Base-by-base conservation (phyloP, 2,329 filamentous ascomycete genomes). In the Pseudogymnoascus sp. region DNA sequence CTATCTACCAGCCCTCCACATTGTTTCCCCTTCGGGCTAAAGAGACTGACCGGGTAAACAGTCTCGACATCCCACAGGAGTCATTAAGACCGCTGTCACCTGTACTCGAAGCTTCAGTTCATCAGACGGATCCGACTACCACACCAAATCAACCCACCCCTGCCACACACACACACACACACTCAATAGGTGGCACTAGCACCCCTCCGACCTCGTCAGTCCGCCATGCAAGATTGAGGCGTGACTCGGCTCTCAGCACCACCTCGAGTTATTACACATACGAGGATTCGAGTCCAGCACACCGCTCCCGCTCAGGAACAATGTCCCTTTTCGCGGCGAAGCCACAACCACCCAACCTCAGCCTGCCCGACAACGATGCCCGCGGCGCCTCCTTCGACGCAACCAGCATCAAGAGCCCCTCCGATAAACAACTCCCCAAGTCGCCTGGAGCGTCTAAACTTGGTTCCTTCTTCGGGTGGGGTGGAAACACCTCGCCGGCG, bases 401-500 rank as follows among this genome's bases (percentile, higher is more conserved):
- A 29, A 68, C 66, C 64, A 67, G 68, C 34, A 69, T 70, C 54
- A 68, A 64, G 61, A 67, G 68, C 4, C 69, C 69, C 12, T 60
- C 71, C 36, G 67, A 71, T 36, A 73, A 68, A 65, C 63, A 67
- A 57, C 68, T 64, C 66, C 79, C 80, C 4, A 81, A 81, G 68
- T 81, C 81, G 1, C 80, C 81, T 16, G 79, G 79, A 14, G 66
- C 65, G 11, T 71, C 71, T 64, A 85, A 83, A 64, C 81, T 89
- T 69, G 83, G 83, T 51, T 85, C 83, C 12, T 86, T 89, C 74
- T 89, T 89, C 69, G 83, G 85, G 65, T 88, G 86, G 83, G 86
- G 85, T 67, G 80, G 79, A 21, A 75, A 78, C 29, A 77, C 79
- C 57, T 80, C 81, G 3, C 81, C 83, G 63, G 80, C 80, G 14